Conservation (phyloP, 106 monocot genomes). For the Allium fistulosum region DNA sequence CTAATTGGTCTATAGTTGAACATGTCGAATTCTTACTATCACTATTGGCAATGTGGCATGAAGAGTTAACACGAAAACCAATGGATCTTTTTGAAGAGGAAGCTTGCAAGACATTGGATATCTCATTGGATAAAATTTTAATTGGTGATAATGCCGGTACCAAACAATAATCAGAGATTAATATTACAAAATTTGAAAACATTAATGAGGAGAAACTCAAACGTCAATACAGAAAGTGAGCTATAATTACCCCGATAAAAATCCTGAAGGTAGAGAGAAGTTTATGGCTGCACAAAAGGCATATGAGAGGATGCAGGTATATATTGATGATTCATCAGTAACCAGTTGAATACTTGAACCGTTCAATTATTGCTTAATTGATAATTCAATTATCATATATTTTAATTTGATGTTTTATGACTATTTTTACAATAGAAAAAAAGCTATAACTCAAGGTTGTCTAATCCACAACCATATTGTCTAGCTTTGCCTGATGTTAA, state of each 20-base stretch:
- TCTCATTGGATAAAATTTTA: constrained; percentile 77
- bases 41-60: constrained; percentile 96
- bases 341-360: not conserved
- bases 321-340: not conserved
- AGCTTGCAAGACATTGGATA: constrained; percentile 88
- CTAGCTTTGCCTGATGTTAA: no score
- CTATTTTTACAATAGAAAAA: no score
- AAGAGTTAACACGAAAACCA: constrained; percentile 84
- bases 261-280: constrained; percentile 98
- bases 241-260: constrained; percentile 99
- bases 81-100: constrained; percentile 99
- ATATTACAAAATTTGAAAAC: constrained; percentile 32
- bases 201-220: constrained; percentile 99
- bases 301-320: constrained; percentile 96
- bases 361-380: no score
- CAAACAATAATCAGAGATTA: constrained; percentile 13
- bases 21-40: constrained; percentile 98
- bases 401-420: no score
- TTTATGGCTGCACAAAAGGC: constrained; percentile 99
- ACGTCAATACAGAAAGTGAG: constrained; percentile 87
- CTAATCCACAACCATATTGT: no score
- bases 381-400: no score
- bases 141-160: constrained; percentile 27
- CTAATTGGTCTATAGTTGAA: constrained; percentile 98
- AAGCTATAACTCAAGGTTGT: no score